Evolutionary conservation across 2,329 filamentous ascomycete species (phyloP), one percentile per base, ranked within the genome.

Genomic region (Sphaerulina populicola): DNA sequence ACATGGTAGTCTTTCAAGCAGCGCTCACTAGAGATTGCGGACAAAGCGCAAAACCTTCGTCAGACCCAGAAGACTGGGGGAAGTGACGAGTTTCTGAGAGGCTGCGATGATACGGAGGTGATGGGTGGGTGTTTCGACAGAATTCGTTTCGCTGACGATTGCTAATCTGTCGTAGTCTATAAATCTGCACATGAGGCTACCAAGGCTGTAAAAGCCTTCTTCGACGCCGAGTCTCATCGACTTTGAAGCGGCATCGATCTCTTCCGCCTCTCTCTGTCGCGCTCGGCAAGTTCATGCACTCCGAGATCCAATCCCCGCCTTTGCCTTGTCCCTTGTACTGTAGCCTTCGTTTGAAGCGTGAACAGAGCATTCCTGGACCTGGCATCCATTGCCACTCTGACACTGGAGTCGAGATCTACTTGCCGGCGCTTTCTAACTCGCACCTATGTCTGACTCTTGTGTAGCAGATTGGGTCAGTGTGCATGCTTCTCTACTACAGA

Each of bases 21-120:
- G 44, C 77, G 93, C 43, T 87, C 89, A 0, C 78, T 81, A 1
- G 88, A 94, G 56, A 87, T 97, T 45, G 86, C 86, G 5, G 80
- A 97, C 65, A 88, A 95, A 66, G 91, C 90, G 2, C 82, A 90
- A 60, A 95, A 95, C 69, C 85, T 85, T 3, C 81, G 84, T 8
- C 58, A 52, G 6, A 57, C 53, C 36, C 60, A 58, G 31, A 59
- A 55, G 30, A 61, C 54, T n/a, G 37, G 46, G 4, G 46, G 31
- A 3, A 37, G 46, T 10, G 83, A 83, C 9, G 90, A 96, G 60
- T 97, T 97, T 62, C 73, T 96, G 61, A 77, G 86, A 29, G 89
- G 90, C 0, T 69, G 98, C 50, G 93, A 97, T 64, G 90, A 97
- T 72, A 89, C 82, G 69, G 93, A 98, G 73, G 78, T 90, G 60